Conservation (phyloP, 108 stramenopile species). For the Cyclostephanos tholiformis region DNA sequence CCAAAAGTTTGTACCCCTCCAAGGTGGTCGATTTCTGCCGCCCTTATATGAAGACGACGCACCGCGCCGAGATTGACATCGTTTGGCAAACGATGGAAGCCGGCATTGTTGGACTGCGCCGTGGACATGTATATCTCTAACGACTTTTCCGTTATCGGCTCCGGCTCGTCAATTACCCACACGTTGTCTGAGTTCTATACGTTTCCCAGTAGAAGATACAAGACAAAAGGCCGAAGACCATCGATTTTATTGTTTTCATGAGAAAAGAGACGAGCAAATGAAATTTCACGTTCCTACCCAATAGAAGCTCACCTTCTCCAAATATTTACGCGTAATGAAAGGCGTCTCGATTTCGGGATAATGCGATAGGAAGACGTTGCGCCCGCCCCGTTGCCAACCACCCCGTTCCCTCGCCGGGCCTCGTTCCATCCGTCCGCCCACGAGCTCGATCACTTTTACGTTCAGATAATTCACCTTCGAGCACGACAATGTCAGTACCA, state of each 20-base stretch:
- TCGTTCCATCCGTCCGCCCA: slow-evolving; percentile 61
- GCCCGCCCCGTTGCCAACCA: slow-evolving; percentile 34
- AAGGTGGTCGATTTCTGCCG: slow-evolving; percentile 80
- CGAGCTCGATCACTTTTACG: slow-evolving; percentile 68
- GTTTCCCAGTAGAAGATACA: not conserved
- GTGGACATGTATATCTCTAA: not conserved
- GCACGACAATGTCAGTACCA: slow-evolving; percentile 57
- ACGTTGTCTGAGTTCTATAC: slow-evolving; percentile 54
- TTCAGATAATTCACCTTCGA: slow-evolving; percentile 56
- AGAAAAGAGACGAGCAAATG: not conserved
- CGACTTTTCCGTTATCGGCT: slow-evolving; percentile 14
- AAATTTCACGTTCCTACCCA: not conserved
- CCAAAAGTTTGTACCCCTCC: slow-evolving; percentile 83
- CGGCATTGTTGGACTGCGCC: slow-evolving; percentile 5
- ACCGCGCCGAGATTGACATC: slow-evolving; percentile 17
- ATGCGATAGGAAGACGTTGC: slow-evolving; percentile 57
- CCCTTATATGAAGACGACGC: slow-evolving; percentile 57
- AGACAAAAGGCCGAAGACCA: not conserved
- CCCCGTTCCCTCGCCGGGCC: slow-evolving; percentile 15
- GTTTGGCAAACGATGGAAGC: slow-evolving; percentile 31
- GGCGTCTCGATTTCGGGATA: slow-evolving; percentile 65
- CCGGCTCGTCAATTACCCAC: slow-evolving; percentile 64
- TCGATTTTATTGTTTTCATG: not conserved
- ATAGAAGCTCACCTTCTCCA: slow-evolving; percentile 26
- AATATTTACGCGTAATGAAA: slow-evolving; percentile 21